phyloP scores from a whole-genome alignment of 1,284 basidiomycete species.

The Marasmius sp. region DNA sequence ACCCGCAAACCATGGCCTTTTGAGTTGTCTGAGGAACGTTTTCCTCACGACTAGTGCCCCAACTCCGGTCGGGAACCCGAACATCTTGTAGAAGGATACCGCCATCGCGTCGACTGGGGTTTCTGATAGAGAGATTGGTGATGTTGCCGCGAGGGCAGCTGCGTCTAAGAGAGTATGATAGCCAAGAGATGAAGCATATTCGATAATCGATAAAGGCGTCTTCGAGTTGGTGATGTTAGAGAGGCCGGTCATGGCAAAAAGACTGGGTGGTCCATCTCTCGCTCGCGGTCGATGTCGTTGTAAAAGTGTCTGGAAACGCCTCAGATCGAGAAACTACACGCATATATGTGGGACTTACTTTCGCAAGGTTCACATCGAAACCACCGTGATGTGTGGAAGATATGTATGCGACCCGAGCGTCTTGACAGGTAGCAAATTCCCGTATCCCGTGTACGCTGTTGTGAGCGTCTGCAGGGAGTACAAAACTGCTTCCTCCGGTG shows the following conservation, averaged over 20 bases:
- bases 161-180: slow-evolving; percentile 77
- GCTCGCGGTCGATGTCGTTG: slow-evolving; percentile 44
- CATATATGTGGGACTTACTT: slow-evolving; percentile 42
- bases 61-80: slow-evolving; percentile 84
- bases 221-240: slow-evolving; percentile 79
- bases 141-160: slow-evolving; percentile 75
- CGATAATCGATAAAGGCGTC: slow-evolving; percentile 52
- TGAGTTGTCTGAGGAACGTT: slow-evolving; percentile 56
- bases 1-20: slow-evolving; percentile 82
- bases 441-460: slow-evolving; percentile 85
- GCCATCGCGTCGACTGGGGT: slow-evolving; percentile 78
- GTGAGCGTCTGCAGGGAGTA: slow-evolving; percentile 75
- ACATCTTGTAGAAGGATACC: slow-evolving; percentile 87
- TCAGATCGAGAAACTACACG: slow-evolving; percentile 5
- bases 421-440: slow-evolving; percentile 58
- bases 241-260: slow-evolving; percentile 77
- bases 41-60: slow-evolving; percentile 78
- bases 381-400: slow-evolving; percentile 63
- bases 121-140: slow-evolving; percentile 62
- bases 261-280: slow-evolving; percentile 43
- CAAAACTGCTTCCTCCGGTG: slow-evolving; percentile 48
- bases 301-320: slow-evolving; percentile 39
- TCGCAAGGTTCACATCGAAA: slow-evolving; percentile 53
- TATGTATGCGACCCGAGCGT: slow-evolving; percentile 62
- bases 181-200: slow-evolving; percentile 64